Base-by-base conservation (phyloP, 352 stramenopile genomes). In the Phytophthora pseudosyringae region DNA sequence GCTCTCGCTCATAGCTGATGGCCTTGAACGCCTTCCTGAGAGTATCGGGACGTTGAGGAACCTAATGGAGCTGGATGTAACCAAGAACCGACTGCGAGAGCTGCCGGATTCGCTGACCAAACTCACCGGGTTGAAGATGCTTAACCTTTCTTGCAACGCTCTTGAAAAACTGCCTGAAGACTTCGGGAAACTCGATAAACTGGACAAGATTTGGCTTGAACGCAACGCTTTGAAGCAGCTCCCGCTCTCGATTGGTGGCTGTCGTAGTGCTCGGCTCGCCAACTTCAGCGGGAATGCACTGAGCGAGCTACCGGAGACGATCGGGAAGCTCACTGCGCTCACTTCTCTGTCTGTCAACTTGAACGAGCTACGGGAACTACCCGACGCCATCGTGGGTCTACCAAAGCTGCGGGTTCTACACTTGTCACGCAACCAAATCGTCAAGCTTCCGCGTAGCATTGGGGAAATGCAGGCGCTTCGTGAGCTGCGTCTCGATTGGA, bases 401-500 rank as follows among this genome's bases (percentile, higher is more conserved):
- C 59, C 72, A 2, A 66, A 69, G 3, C 54, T 91, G 6, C 70
- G 59, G 15, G 62, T 69, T 0, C 49, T 91, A 1, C 74, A 86
- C 38, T 76, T 75, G 1, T 83, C 75, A 13, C 73, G 81, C 1
- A 91, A 91, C 36, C 49, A 70, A 18, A 41, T 91, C n/a, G 33
- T 38, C 1, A 57, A 52, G 15, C 43, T 91, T 5, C 82, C 82
- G 0, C 76, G 82, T 15, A 78, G 65, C 21, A 78, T 91, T 36
- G 82, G 82, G 0, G 65, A 76, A 21, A 75, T 91, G 15, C 47
- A 68, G 10, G 53, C 67, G 0, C 77, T 91, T 6, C 67, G 70
- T 25, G 75, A 85, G n/a, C 49, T 89, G 0, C 75, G 80, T 0
- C 53, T 91, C 13, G 82, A 91, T 52, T 91, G 80, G 80, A 91